Conservation (phyloP, 179 eudicot species). For the Spergularia azorica region DNA sequence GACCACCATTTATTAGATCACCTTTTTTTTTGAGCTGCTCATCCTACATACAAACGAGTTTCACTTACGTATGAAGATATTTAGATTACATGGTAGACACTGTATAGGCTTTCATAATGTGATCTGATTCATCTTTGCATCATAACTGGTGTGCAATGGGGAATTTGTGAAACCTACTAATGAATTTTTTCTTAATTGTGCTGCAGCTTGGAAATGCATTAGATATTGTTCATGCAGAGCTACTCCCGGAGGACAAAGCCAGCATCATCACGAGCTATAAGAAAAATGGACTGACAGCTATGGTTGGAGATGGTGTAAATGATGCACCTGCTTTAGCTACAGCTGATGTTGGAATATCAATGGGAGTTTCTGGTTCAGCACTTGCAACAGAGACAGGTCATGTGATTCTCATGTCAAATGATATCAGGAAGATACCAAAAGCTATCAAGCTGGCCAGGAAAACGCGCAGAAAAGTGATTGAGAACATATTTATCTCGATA, state of each 20-base stretch:
- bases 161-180: neutral
- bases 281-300: constrained; percentile 64
- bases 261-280: constrained; percentile 60
- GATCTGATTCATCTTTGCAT: too few relatives aligned
- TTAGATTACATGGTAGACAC: too few relatives aligned
- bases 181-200: neutral
- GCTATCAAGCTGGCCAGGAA: constrained; percentile 57
- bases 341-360: constrained; percentile 89
- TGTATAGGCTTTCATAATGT: too few relatives aligned
- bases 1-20: neutral
- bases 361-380: constrained; percentile 96
- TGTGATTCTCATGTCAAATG: constrained; percentile 87
- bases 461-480: constrained; percentile 55
- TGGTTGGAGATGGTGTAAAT: constrained; percentile 95
- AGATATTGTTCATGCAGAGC: constrained; percentile 67
- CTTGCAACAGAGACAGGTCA: constrained; percentile 88
- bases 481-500: constrained; percentile 67
- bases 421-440: constrained; percentile 68
- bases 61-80: too few relatives aligned
- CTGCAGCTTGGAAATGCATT: constrained; percentile 67
- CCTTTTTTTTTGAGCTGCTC: too few relatives aligned
- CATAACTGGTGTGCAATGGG: neutral
- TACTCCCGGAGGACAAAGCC: constrained; percentile 85
- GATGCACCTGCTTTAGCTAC: constrained; percentile 93
- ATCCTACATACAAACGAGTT: too few relatives aligned